Conservation (phyloP, 306 rosid genomes). For the Quercus engelmannii region DNA sequence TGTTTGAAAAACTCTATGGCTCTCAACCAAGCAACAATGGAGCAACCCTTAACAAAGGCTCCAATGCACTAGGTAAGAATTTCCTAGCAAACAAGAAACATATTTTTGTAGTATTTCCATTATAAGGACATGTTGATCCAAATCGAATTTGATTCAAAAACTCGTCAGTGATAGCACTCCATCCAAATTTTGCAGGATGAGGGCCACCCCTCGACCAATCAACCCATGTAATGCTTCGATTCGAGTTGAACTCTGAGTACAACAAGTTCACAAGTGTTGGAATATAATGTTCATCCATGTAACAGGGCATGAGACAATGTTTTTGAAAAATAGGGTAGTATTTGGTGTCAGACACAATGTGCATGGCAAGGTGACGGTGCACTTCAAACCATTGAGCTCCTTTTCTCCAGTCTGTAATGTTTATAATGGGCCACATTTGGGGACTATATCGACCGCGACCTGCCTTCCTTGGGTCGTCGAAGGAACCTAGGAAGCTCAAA, state of each 20-base stretch:
- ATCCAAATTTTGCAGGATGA: conserved; percentile 40
- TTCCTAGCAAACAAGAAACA: conserved; percentile 68
- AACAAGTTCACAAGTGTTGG: conserved; percentile 46
- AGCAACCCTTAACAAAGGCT: conserved; percentile 43
- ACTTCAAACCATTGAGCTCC: conserved; percentile 74
- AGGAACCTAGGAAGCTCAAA: conserved; percentile 32
- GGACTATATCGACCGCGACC: conserved; percentile 52
- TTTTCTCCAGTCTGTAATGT: conserved; percentile 56
- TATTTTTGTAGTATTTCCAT: conserved; percentile 36
- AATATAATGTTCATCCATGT: conserved; percentile 57
- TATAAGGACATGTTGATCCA: conserved; percentile 35
- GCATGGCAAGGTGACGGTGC: conserved; percentile 42
- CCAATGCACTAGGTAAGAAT: conserved; percentile 45
- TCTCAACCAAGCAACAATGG: conserved; percentile 40
- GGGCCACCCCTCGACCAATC: conserved; percentile 65
- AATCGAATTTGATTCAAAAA: conserved; percentile 42
- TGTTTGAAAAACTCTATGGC: conserved; percentile 9
- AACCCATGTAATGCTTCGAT: conserved; percentile 48
- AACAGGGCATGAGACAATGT: conserved; percentile 43
- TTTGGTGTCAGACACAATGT: conserved; percentile 41
- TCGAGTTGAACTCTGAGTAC: conserved; percentile 26
- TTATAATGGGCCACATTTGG: conserved; percentile 39
- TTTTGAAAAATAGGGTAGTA: conserved; percentile 35
- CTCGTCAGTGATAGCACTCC: conserved; percentile 35
- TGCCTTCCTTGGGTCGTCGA: conserved; percentile 36